phyloP scores from a whole-genome alignment of 2,329 filamentous ascomycete genomes.

The Aureobasidium lini region DNA sequence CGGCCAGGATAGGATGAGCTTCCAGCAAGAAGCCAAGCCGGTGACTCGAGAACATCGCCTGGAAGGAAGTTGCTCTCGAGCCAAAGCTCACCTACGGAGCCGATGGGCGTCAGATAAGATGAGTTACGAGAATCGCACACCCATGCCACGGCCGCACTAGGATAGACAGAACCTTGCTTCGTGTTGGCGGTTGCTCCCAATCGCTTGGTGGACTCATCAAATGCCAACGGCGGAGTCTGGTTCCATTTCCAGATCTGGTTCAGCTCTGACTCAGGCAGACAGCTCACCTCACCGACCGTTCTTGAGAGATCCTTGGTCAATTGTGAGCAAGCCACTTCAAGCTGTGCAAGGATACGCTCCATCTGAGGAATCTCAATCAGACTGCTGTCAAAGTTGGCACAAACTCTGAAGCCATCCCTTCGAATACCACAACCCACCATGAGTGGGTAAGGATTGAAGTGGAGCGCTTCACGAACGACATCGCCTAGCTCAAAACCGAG shows the following conservation, averaged over 20 bases:
- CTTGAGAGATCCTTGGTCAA: conserved; percentile 5
- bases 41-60: conserved; percentile 16
- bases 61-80: conserved; percentile 10
- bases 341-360: conserved; percentile 15
- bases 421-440: conserved; percentile 42
- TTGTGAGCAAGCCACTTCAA: conserved; percentile 10
- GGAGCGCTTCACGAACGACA: conserved; percentile 18
- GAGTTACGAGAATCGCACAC: conserved; percentile 22
- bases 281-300: conserved; percentile 6
- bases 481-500: conserved; percentile 19
- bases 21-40: conserved; percentile 16
- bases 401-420: conserved; percentile 35
- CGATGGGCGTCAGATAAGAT: conserved; percentile 31
- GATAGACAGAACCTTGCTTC: conserved; percentile 1
- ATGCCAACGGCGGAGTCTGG: not conserved
- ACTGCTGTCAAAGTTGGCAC: conserved; percentile 13
- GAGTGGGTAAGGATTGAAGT: conserved; percentile 34
- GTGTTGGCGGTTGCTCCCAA: not conserved
- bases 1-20: conserved; percentile 7
- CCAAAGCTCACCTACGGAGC: conserved; percentile 20
- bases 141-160: conserved; percentile 19
- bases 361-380: conserved; percentile 10
- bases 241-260: conserved; percentile 15
- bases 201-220: not conserved
- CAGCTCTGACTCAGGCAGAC: conserved; percentile 9